Base-by-base conservation (phyloP, 306 rosid species). In the Benincasa hispida region DNA sequence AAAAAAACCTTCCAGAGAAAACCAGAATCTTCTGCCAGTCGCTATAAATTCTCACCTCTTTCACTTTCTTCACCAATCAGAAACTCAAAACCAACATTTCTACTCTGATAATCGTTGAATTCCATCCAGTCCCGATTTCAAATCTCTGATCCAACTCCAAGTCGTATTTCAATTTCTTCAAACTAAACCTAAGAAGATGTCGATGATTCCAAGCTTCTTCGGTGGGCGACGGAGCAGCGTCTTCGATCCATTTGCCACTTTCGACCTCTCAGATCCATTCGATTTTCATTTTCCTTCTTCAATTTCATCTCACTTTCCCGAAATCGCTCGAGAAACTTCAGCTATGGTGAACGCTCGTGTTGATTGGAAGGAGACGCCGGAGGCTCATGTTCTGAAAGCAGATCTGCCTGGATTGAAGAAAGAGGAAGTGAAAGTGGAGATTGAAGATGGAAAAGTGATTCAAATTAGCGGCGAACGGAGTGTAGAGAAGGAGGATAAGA, bases 281-380 rank as follows among this genome's bases (percentile, higher is more conserved):
- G 83, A 79, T 30, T 78, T 76, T 34, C 81, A 72, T 1, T 34
- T 69, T 37, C 55, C 79, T 2, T 56, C 47, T 22, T 32, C 79
- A 19, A 14, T 21, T 47, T 41, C 65, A 10, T 32, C 70, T 62
- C 70, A 62, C 24, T 34, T 32, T 9, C 68, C 83, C 5, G 68
- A 78, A 10, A 35, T 69, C 42, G 51, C 79, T 18, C 56, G 39
- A 13, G 82, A 66, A 60, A 75, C 39, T 8, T 78, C 62, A 18
- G 67, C 67, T 28, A 17, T 60, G 37, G 41, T 79, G 78, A 32
- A 77, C 55, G 8, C 67, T 14, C 67, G 13, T 28, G 41, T 60
- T 2, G 83, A 84, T 67, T 84, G 85, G 87, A 84, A 79, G 65
- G 85, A 84, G 69, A 84, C 85, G 3, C 83, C 77, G 12, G 81